Percentiles rank a stretch among this genome's conserved stretches.
phyloP scores from a whole-genome alignment of 2,329 filamentous ascomycete species.

The Alternaria gansuensis region DNA sequence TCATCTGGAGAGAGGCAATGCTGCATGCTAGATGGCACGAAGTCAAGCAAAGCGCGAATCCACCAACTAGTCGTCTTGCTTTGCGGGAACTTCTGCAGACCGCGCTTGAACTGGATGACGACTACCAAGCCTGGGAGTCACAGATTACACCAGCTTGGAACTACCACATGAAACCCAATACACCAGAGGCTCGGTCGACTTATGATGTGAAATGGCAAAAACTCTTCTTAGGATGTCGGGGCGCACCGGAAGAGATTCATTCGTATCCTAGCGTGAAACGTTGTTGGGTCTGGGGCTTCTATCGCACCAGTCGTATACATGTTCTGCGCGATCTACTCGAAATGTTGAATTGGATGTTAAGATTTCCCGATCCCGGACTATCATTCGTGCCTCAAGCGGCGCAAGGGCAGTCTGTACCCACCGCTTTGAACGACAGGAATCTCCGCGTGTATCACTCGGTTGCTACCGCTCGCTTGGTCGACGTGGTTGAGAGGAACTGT shows the following conservation, averaged over 20 bases:
- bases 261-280: constrained; percentile 34
- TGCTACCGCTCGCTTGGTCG: constrained; percentile 33
- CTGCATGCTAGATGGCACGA: constrained; percentile 44
- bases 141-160: constrained; percentile 30
- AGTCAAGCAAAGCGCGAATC: constrained; percentile 29
- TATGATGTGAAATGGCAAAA: constrained; percentile 38
- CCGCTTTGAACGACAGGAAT: constrained; percentile 25
- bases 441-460: constrained; percentile 31
- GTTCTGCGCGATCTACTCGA: constrained; percentile 42
- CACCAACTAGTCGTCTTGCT: constrained; percentile 30
- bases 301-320: constrained; percentile 41
- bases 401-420: constrained; percentile 10
- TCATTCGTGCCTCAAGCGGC: neutral
- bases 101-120: constrained; percentile 37
- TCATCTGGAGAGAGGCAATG: constrained; percentile 37
- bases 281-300: constrained; percentile 44
- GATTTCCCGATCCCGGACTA: constrained; percentile 27
- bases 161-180: constrained; percentile 36
- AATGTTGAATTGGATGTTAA: constrained; percentile 46
- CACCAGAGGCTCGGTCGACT: constrained; percentile 28
- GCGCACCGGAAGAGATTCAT: constrained; percentile 43
- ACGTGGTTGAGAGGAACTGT: constrained; percentile 37
- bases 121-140: constrained; percentile 41
- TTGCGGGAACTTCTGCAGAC: constrained; percentile 35
- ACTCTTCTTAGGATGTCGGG: constrained; percentile 33